phyloP scores from a whole-genome alignment of 176 grass and related monocot species.

The Oropetium thomaeum region DNA sequence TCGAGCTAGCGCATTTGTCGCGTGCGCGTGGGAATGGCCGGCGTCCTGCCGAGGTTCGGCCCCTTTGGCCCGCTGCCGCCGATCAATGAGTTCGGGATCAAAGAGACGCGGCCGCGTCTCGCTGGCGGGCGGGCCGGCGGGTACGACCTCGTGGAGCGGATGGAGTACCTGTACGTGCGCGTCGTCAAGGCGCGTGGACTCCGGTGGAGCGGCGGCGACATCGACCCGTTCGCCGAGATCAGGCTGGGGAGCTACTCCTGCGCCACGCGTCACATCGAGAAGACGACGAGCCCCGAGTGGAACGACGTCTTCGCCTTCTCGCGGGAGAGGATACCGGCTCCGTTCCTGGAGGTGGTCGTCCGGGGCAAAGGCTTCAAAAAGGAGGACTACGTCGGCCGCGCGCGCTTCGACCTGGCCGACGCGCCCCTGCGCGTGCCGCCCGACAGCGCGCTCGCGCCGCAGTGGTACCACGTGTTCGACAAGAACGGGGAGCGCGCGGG shows the following conservation, averaged over 20 bases:
- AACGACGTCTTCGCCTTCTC: constrained; percentile 75
- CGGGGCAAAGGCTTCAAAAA: constrained; percentile 44
- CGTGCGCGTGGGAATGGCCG: constrained; percentile 18
- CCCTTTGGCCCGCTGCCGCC: constrained; percentile 18
- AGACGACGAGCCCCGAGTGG: constrained; percentile 58
- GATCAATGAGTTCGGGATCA: constrained; percentile 43
- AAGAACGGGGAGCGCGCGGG: constrained; percentile 28
- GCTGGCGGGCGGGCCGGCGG: constrained; percentile 28
- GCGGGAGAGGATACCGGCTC: constrained; percentile 38
- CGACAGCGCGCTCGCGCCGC: constrained; percentile 53
- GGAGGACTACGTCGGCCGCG: constrained; percentile 45
- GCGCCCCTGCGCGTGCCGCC: constrained; percentile 33
- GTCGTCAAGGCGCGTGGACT: constrained; percentile 66
- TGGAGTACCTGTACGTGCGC: constrained; percentile 86
- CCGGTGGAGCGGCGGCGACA: constrained; percentile 15
- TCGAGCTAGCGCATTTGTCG: not conserved
- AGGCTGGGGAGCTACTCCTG: constrained; percentile 42
- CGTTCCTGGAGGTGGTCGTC: constrained; percentile 38
- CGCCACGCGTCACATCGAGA: constrained; percentile 51
- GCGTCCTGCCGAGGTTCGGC: constrained; percentile 41
- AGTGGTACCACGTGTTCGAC: constrained; percentile 60
- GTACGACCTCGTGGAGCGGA: constrained; percentile 79
- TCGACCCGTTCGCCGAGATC: constrained; percentile 51
- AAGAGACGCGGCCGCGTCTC: constrained; percentile 49
- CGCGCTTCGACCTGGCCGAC: constrained; percentile 48